Evolutionary conservation across 2,329 filamentous ascomycete genomes (phyloP).

Genomic region (Purpureocillium takamizusanense): DNA sequence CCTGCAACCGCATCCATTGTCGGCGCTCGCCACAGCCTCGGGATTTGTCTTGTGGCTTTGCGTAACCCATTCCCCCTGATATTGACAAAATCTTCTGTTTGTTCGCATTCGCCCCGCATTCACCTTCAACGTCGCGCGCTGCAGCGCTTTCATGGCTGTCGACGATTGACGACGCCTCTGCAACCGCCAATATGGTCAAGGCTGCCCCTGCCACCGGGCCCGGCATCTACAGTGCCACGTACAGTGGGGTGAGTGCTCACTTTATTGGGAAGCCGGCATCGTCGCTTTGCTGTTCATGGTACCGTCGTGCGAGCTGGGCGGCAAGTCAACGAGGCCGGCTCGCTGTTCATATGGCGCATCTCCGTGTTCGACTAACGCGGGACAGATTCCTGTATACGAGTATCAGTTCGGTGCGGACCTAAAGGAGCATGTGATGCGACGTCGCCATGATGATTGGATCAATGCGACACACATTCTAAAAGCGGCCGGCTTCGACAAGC

Average conservation of each 20-base stretch:
- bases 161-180: too few relatives aligned
- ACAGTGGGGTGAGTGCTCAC: conserved; percentile 49
- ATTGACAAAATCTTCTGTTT: too few relatives aligned
- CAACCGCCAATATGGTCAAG: conserved; percentile 39
- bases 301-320: too few relatives aligned
- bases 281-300: too few relatives aligned
- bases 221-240: conserved; percentile 59
- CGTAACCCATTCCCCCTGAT: too few relatives aligned
- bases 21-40: background rate
- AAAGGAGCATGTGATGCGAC: conserved; percentile 89
- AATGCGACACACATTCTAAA: conserved; percentile 99
- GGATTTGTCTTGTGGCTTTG: background rate
- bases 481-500: conserved; percentile 94
- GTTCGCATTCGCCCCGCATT: too few relatives aligned
- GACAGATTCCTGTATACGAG: conserved; percentile 87
- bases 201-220: conserved; percentile 24
- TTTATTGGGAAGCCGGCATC: background rate
- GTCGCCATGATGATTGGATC: conserved; percentile 90
- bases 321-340: too few relatives aligned
- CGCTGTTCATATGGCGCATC: background rate
- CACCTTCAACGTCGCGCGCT: too few relatives aligned
- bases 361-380: too few relatives aligned
- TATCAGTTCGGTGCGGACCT: conserved; percentile 74
- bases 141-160: background rate
- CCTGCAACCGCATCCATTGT: conserved; percentile 6